Evolutionary conservation across 768 basidiomycete genomes (phyloP), one percentile per base, ranked within the genome.

Genomic region (Kondoa malvinella): DNA sequence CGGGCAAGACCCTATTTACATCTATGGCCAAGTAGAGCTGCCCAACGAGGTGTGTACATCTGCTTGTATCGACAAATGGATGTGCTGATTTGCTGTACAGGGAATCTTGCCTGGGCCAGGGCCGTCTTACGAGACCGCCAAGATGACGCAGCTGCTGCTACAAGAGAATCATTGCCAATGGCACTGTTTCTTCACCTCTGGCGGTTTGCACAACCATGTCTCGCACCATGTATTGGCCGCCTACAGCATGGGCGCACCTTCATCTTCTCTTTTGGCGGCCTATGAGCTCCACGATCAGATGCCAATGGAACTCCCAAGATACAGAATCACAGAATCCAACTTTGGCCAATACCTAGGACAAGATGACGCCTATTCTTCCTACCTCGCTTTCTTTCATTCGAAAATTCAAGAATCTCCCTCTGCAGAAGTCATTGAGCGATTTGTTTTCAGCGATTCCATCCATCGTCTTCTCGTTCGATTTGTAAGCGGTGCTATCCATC

Each of bases 401-500:
- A 61, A 68, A 16, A 68, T 70, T 2, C 40, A 66, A 27, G 33
- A 34, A 4, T 68, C 62, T 32, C 63, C 68, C 29, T 66, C 59
- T 27, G 71, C 68, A 0, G 68, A 70, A 21, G 70, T 70, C 34
- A 17, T 75, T 34, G 74, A 75, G 64, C 67, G 69, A 21, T 75
- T 72, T 61, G 67, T 75, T 1, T 69, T 74, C 67, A 71, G 66
- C 26, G 69, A 69, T 0, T 56, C 67, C 2, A 72, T 71, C 31
- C 66, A 66, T 14, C 61, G 73, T 31, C 67, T 75, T 65, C 72
- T 75, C 25, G 17, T 69, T 12, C 68, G 74, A 2, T 56, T 70
- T 8, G 71, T 75, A 1, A 68, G 66, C 12, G 73, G 73, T 2
- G 74, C 71, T 21, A 66, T 75, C 8, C 73, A 75, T 62, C 70